Evolutionary conservation across 495 filamentous ascomycete genomes (phyloP), one percentile per base, ranked within the genome.

Genomic region (Cercophora newfieldiana): DNA sequence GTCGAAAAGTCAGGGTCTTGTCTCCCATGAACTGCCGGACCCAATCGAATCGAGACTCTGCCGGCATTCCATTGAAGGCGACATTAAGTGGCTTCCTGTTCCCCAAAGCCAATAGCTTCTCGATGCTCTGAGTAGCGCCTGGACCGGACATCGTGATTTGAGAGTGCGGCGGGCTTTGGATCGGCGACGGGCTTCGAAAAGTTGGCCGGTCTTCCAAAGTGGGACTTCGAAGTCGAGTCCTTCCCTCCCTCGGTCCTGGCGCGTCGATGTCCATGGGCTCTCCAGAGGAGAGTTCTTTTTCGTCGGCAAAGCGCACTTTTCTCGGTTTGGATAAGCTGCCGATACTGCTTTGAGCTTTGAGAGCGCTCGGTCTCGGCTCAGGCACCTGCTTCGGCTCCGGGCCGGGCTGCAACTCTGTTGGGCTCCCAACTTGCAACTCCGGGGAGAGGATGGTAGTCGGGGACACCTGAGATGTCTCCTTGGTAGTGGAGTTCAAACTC

Each of bases 211-310:
- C 37, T 14, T 5, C 10, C 37, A 2, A 16, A 14, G 37, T 8
- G 10, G 37, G 37, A 14, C 37, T 44, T 14, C 37, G 37, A 16
- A 44, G 37, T 14, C 37, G 37, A 44, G 12, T 44, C 18, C 37
- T 8, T 2, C 37, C 37, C 4, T 16, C 30, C 12, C 5, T 12
- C 4, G 30, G 5, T 12, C 4, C 12, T 33, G 30, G 30, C 12
- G 30, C 18, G n/a, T 60, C 58, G 12, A 25, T 18, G 18, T 60
- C 58, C 58, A 60, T 60, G 6, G 37, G 31, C 18, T 60, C 58
- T 48, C 21, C 16, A n/a, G 58, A 48, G 22, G 10, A 30, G 21
- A 25, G 24, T 22, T 60, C 10, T 7, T 26, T 16, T 5, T 60
- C 31, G 18, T 60, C 58, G 7, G 24, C 31, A 25, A 60, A 60